These are phyloP conservation scores for Cladosporium colombiae DNA, from an alignment of 2,329 filamentous ascomycete genomes.

Conservation along the genomic window DNA sequence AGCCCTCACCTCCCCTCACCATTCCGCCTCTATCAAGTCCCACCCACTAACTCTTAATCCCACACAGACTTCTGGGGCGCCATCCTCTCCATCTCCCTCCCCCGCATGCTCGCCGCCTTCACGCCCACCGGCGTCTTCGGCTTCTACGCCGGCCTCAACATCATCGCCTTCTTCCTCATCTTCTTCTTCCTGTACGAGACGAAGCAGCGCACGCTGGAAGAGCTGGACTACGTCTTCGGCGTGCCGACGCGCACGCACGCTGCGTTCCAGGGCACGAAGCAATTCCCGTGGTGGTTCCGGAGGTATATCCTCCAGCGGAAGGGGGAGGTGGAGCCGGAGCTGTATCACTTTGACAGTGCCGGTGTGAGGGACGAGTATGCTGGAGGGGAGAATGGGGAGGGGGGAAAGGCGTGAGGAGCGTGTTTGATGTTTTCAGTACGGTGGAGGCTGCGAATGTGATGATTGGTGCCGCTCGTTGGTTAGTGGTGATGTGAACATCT, in stretches of 20 bases:
- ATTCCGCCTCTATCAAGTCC: neutral
- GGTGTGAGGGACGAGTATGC: neutral
- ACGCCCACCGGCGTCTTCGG: constrained; percentile 58
- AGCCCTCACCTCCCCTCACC: neutral
- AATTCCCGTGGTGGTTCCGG: constrained; percentile 48
- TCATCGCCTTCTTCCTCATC: constrained; percentile 63
- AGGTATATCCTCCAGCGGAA: constrained; percentile 24
- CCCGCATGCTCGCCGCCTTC: constrained; percentile 50
- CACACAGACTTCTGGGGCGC: constrained; percentile 48
- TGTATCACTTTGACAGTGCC: constrained; percentile 41
- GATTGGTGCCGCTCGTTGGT: neutral
- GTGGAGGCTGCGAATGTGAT: neutral
- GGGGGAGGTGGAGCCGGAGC: constrained; percentile 24
- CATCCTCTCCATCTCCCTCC: constrained; percentile 54
- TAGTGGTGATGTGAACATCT: neutral
- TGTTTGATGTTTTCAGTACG: neutral
- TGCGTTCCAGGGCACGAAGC: constrained; percentile 32
- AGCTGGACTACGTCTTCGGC: constrained; percentile 51
- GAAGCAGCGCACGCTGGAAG: constrained; percentile 48
- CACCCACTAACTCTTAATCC: neutral
- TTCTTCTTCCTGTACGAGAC: constrained; percentile 53
- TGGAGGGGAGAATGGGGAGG: neutral
- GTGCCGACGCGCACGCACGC: constrained; percentile 47
- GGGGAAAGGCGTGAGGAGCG: neutral
- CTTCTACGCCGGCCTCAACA: constrained; percentile 61